Base-by-base conservation (phyloP, 805 yeast genomes). In the Metschnikowia rubicola region DNA sequence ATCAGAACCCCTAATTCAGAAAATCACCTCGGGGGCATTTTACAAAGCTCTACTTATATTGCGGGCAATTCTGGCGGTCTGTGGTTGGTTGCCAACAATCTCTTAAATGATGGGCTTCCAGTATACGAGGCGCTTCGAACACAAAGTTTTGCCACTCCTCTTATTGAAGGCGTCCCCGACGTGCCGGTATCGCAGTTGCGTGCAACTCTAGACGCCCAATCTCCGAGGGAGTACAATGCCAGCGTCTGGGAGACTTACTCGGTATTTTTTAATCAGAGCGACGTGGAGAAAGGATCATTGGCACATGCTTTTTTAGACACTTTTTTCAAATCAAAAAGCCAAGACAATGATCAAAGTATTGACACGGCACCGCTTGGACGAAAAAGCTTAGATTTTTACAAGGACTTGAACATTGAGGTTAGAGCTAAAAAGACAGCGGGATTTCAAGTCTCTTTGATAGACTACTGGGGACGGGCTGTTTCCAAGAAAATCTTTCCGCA, bases 1-100 rank as follows among this genome's bases (percentile, higher is more conserved):
- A 48, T 45, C 10, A 60, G 84, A 43, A 73, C 78, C 4, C 60
- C 69, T 0, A 60, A 64, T 7, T 37, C 73, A 2, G 54, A 61
- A 4, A 43, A 53, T 8, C 66, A 62, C 31, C 51, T 80, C 13
- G 78, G 78, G 19, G 85, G 85, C 0, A 45, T 84, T 10, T 62
- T 79, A 17, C 87, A 83, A 54, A 65, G 78, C 8, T 49, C 81
- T 0, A 66, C 77, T 12, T 84, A 84, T 58, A 67, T 84, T 10
- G 75, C 80, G 0, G 89, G 89, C 0, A 74, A 83, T 1, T 82
- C 88, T 3, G 90, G 90, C 1, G 91, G 90, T 0, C 76, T 84
- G 39, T 84, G 91, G 90, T 63, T 82, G 8, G 78, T 84, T 2
- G 76, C 84, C 63, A 68, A 68, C 46, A 66, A 63, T 41, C 64